phyloP scores from a whole-genome alignment of 129 eudicot species.

The Dittrichia graveolens region DNA sequence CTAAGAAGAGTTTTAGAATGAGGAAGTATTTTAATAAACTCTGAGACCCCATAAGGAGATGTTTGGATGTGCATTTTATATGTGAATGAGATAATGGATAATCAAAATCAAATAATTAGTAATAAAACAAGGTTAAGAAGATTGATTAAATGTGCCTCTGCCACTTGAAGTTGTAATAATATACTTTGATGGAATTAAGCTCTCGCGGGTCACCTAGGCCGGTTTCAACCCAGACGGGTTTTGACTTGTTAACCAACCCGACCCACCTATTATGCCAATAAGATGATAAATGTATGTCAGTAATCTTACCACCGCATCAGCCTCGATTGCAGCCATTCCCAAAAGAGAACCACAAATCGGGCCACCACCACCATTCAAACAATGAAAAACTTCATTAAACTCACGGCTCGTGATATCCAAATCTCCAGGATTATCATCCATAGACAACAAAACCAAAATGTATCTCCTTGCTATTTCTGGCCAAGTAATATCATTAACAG shows the following conservation, averaged over 20 bases:
- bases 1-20: neutral
- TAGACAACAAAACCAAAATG: constrained; percentile 55
- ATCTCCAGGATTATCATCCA: constrained; percentile 74
- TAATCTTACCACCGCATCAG: constrained; percentile 84
- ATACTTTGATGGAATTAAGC: neutral
- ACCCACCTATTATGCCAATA: neutral
- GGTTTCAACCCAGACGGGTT: too few species aligned
- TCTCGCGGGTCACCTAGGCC: neutral
- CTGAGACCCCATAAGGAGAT: constrained; percentile 3
- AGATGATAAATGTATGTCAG: constrained; percentile 1
- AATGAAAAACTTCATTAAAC: constrained; percentile 67
- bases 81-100: neutral
- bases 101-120: neutral
- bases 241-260: too few species aligned
- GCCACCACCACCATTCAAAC: constrained; percentile 93
- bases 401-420: constrained; percentile 67
- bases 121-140: neutral
- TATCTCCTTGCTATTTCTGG: constrained; percentile 94
- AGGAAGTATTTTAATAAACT: neutral
- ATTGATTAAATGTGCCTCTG: neutral
- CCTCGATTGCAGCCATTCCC: constrained; percentile 85
- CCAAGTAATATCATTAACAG: constrained; percentile 88
- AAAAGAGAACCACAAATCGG: constrained; percentile 74
- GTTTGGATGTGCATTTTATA: neutral
- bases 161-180: neutral